phyloP scores from a whole-genome alignment of 1,139 yeast genomes.

The Debaryomyces singareniensis region DNA sequence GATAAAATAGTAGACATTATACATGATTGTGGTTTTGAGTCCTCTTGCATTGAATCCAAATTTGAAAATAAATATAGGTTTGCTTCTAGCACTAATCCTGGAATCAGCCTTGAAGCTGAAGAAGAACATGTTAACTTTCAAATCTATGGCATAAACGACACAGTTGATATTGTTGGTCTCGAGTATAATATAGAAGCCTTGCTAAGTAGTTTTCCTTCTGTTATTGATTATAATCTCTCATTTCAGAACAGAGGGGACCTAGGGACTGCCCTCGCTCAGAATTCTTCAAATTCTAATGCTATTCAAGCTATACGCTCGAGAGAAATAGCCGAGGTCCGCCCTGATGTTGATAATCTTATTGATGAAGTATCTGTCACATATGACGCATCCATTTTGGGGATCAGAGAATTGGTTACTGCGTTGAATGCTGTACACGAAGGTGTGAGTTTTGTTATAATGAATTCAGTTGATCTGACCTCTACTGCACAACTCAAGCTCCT shows the following conservation, averaged over 20 bases:
- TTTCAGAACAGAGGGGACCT: conserved; percentile 7
- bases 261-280: conserved; percentile 5
- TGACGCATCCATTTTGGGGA: conserved; percentile 43
- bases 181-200: conserved; percentile 38
- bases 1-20: conserved; percentile 40
- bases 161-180: conserved; percentile 21
- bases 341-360: conserved; percentile 12
- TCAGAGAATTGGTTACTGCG: conserved; percentile 48
- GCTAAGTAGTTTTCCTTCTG: conserved; percentile 25
- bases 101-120: conserved; percentile 8
- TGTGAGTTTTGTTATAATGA: conserved; percentile 34
- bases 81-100: no score
- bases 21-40: conserved; percentile 77
- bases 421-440: conserved; percentile 20
- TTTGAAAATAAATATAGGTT: conserved; percentile 1
- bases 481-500: conserved; percentile 64
- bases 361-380: conserved; percentile 41
- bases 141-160: conserved; percentile 25
- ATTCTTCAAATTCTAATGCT: conserved; percentile 9
- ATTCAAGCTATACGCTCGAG: conserved; percentile 10
- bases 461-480: conserved; percentile 39
- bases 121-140: conserved; percentile 26
- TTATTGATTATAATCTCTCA: conserved; percentile 17
- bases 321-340: conserved; percentile 7
- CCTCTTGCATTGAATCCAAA: conserved; percentile 17